Evolutionary conservation across 192 early-diverging fungal genomes (phyloP), one percentile per base, ranked within the genome.

Genomic region (Spinellus fusiger): DNA sequence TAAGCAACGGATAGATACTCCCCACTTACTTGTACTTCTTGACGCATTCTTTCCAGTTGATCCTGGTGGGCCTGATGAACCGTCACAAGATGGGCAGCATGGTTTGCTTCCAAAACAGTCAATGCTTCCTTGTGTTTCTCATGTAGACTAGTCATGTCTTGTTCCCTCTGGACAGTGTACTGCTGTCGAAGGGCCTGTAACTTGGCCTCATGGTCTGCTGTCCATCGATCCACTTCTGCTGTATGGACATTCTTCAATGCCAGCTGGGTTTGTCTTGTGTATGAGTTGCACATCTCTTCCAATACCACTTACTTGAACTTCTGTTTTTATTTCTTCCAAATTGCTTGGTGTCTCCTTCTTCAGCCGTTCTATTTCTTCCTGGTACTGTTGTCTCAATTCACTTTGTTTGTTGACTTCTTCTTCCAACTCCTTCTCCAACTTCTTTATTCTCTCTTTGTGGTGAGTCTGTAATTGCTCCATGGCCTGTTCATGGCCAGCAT

Each of bases 401-500:
- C 35, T 3, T 46, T 63, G 61, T 29, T 54, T 53, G 27, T 63
- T 35, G 1, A 63, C 54, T 16, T 63, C 61, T 1, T 25, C 5
- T 18, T 53, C 40, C 26, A 63, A 33, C 20, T 63, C 61, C 16
- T 31, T 20, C 47, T 63, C 61, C 15, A 63, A 52, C 38, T 54
- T n/a, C 29, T 63, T 38, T 32, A 63, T 38, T 15, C 61, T 50
- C 18, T 18, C 20, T 9, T 53, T 29, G 31, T 67, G 65, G 13
- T 59, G 52, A 16, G 50, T 27, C 37, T 67, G 58, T 16, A 67
- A 44, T 28, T 59, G 51, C 9, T 67, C 65, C 38, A 67, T 59
- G 18, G 65, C 65, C n/a, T 59, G 57, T 15, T 37, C 48, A 54
- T 67, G 65, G 0, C 52, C 49, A 20, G 49, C 16, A 20, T 48